phyloP scores from a whole-genome alignment of 257 asterid genomes.

The Solanum tarapatanum region DNA sequence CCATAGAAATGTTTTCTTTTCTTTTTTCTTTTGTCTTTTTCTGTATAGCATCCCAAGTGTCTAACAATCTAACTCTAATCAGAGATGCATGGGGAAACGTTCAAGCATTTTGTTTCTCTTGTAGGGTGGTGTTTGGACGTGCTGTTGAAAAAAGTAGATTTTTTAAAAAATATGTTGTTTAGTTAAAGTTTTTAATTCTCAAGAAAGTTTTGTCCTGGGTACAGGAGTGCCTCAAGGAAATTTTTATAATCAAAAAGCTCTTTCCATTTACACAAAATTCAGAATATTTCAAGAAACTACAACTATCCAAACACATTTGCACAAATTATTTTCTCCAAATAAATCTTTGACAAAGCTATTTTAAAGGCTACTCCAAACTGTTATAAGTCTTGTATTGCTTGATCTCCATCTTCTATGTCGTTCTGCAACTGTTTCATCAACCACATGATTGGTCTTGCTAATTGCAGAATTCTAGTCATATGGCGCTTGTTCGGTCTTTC shows the following conservation, averaged over 20 bases:
- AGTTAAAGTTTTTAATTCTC: neutral
- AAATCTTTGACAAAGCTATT: neutral
- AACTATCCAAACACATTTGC: neutral
- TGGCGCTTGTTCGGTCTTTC: slow-evolving; percentile 34
- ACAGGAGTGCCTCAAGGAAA: neutral
- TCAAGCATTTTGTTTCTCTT: neutral
- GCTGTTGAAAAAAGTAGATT: neutral
- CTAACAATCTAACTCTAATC: neutral
- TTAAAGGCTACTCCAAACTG: neutral
- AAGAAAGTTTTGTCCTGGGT: neutral
- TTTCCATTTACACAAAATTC: neutral
- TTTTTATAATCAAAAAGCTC: neutral
- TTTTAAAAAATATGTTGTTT: neutral
- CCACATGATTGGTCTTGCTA: neutral
- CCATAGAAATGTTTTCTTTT: neutral
- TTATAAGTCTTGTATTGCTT: neutral
- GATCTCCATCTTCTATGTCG: neutral
- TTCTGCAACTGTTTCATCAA: neutral
- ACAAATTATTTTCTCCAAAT: neutral
- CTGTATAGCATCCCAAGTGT: neutral
- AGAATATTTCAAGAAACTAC: neutral
- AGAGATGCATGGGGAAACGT: neutral
- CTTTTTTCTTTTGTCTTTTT: neutral
- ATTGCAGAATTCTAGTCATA: slow-evolving; percentile 30
- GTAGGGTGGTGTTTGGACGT: neutral